Conservation (phyloP, 768 basidiomycete species). For the Russula virescens region DNA sequence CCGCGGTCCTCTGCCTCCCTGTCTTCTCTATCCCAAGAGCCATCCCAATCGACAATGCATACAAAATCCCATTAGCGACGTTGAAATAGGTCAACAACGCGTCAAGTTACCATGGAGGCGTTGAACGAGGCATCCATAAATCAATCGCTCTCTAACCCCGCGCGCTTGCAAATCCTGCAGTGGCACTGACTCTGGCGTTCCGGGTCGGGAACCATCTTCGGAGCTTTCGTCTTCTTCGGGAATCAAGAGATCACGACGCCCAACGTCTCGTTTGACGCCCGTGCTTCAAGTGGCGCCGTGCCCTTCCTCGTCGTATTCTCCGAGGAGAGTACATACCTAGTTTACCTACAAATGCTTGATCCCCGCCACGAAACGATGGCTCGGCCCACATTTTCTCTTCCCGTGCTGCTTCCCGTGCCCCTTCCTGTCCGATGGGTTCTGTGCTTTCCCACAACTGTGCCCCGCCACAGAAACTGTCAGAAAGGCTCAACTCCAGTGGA, state of each 20-base stretch:
- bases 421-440: conserved; percentile 44
- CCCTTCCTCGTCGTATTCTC: conserved; percentile 74
- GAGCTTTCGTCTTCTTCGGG: conserved; percentile 52
- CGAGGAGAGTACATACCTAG: conserved; percentile 62
- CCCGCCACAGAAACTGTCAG: conserved; percentile 59
- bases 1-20: conserved; percentile 58
- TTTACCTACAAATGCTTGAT: conserved; percentile 58
- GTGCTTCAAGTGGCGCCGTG: conserved; percentile 63
- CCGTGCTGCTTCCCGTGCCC: conserved; percentile 32
- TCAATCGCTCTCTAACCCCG: conserved; percentile 59
- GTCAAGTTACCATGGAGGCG: conserved; percentile 37
- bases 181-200: conserved; percentile 47
- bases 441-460: conserved; percentile 60
- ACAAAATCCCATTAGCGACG: conserved; percentile 53
- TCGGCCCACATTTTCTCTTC: conserved; percentile 72
- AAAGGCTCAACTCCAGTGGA: conserved; percentile 52
- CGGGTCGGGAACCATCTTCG: conserved; percentile 43
- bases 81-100: conserved; percentile 5
- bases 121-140: conserved; percentile 63
- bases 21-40: conserved; percentile 57
- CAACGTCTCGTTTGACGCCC: conserved; percentile 42
- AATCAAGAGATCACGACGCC: conserved; percentile 43
- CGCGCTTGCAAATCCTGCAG: conserved; percentile 38
- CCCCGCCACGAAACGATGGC: conserved; percentile 52
- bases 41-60: conserved; percentile 71